Evolutionary conservation across 169 alveolate species (phyloP), one percentile per base, ranked within the genome.

Genomic region (Plasmodium inui): DNA sequence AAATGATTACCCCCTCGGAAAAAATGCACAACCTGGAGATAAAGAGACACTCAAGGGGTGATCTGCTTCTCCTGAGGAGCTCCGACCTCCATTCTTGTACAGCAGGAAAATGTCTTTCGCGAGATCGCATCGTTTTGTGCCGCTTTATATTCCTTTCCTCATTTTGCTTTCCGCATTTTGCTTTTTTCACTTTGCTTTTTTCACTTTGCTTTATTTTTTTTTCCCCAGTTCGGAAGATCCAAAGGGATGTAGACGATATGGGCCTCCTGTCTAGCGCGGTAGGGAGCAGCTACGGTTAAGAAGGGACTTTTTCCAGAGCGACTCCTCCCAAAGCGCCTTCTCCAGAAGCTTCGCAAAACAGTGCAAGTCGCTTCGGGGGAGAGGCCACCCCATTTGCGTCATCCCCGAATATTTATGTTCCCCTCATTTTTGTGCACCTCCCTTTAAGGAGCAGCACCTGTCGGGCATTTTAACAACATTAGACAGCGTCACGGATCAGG

Each of bases 241-340:
- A 84, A 84, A 71, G 70, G 28, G 83, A 84, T 1, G 83, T 84
- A 12, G 83, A 84, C 26, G 76, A 84, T 71, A 84, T 84, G 76
- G 83, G 83, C 9, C 83, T n/a, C 37, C 34, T 84, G 73, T 84
- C 92, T 37, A 84, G 92, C 46, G 19, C 46, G 73, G 92, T 84
- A 73, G 76, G 32, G 34, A 71, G 34, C 61, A 50, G 8, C 61
- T 7, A 0, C 61, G 26, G 22, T 26, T 1, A 17, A 17, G 14
- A 12, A 70, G 74, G 53, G 57, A 2, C 57, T 46, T 46, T 12
- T 46, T 17, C 53, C 14, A 39, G 37, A 83, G 46, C 30, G 46
- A 67, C n/a, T n/a, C n/a, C n/a, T n/a, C 26, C 53, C 22, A 83
- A 32, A n/a, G 19, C 1, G 86, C 0, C 61, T 50, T 50, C 61